Conservation (phyloP, 208 protist genomes). For the Crithidia fasciculata region DNA sequence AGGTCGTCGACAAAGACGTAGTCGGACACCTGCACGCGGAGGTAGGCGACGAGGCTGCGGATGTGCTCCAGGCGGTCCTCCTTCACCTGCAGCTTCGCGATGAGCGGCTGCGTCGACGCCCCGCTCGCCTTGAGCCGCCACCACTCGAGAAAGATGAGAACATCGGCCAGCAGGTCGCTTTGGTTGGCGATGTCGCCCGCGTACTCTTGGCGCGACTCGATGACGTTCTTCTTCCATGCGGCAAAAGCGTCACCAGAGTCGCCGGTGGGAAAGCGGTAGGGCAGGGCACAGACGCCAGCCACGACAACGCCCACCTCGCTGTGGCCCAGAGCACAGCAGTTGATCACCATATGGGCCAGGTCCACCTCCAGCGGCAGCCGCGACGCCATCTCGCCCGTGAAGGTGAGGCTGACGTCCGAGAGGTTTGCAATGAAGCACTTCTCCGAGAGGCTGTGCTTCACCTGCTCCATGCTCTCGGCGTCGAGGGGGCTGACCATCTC, state of each 20-base stretch:
- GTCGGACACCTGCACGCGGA: constrained; percentile 80
- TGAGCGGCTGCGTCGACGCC: constrained; percentile 44
- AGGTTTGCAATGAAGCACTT: constrained; percentile 72
- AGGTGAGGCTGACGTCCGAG: constrained; percentile 65
- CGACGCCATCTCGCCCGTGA: constrained; percentile 80
- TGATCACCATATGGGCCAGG: constrained; percentile 74
- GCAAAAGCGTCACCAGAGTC: constrained; percentile 31
- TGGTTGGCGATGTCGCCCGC: constrained; percentile 62
- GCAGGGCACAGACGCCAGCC: constrained; percentile 66
- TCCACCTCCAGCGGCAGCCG: constrained; percentile 81
- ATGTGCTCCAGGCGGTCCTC: constrained; percentile 68
- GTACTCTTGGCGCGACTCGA: constrained; percentile 66
- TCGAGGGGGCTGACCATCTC: constrained; percentile 55
- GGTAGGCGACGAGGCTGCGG: constrained; percentile 62
- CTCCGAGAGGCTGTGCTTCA: constrained; percentile 73
- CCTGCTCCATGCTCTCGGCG: constrained; percentile 64
- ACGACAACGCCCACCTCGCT: constrained; percentile 71
- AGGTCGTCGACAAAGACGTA: constrained; percentile 84
- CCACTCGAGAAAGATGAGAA: constrained; percentile 85
- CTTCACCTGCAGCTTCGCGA: constrained; percentile 53
- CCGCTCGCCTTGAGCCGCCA: constrained; percentile 46
- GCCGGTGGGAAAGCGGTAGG: constrained; percentile 49
- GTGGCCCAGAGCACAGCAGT: constrained; percentile 78
- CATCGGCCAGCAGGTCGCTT: constrained; percentile 87
- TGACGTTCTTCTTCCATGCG: constrained; percentile 44